phyloP scores from a whole-genome alignment of 2,329 filamentous ascomycete genomes.

The Aspergillus fischeri region DNA sequence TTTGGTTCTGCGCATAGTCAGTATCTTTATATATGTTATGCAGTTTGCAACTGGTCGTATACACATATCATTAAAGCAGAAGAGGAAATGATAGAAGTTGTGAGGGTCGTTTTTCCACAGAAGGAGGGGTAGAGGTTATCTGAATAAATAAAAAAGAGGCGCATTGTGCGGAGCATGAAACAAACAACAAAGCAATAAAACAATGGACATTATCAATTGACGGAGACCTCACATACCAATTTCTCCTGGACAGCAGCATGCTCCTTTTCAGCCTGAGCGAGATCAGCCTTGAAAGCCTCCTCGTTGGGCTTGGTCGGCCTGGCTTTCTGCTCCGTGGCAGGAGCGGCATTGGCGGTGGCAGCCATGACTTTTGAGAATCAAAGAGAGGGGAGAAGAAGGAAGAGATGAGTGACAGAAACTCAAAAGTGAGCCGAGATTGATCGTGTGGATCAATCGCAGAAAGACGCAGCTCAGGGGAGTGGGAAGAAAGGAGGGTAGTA shows the following conservation, averaged over 20 bases:
- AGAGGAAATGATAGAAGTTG: not conserved
- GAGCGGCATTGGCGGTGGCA: constrained; percentile 25
- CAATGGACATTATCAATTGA: constrained; percentile 2
- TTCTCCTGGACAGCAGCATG: constrained; percentile 72
- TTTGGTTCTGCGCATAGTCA: constrained; percentile 65
- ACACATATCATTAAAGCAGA: not conserved
- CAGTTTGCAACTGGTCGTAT: not conserved
- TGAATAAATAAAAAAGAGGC: not conserved
- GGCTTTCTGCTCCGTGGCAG: constrained; percentile 37
- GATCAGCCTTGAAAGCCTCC: constrained; percentile 71
- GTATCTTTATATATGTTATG: constrained; percentile 11
- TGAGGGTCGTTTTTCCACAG: not conserved
- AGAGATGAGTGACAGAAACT: constrained; percentile 7
- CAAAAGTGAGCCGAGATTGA: not conserved
- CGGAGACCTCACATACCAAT: constrained; percentile 43
- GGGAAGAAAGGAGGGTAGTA: not conserved
- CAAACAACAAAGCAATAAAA: constrained; percentile 4
- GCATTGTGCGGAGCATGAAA: not conserved
- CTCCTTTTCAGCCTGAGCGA: constrained; percentile 81
- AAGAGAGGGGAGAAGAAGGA: constrained; percentile 1
- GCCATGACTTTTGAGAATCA: constrained; percentile 28
- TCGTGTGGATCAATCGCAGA: not conserved
- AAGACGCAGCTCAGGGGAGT: not conserved
- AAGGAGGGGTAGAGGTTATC: not conserved
- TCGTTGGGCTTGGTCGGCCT: constrained; percentile 87